phyloP scores from a whole-genome alignment of 768 basidiomycete species.

The Steccherinum ochraceum region DNA sequence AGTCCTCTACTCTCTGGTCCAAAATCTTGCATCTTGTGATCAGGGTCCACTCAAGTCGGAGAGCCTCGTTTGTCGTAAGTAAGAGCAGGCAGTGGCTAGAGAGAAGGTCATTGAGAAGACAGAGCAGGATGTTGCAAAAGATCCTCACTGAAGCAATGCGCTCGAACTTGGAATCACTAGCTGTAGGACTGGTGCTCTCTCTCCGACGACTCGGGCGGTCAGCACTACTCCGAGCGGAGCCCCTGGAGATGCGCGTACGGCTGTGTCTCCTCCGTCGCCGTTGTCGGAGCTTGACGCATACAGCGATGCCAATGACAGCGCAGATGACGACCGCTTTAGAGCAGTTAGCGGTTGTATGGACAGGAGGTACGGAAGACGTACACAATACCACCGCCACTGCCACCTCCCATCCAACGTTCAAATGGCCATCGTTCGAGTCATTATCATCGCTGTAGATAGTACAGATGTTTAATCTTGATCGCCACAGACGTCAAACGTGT shows the following conservation, averaged over 20 bases:
- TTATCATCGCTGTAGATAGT: constrained; percentile 6
- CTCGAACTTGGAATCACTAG: background rate
- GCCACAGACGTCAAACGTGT: too few species aligned
- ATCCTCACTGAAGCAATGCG: background rate
- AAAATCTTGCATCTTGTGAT: too few species aligned
- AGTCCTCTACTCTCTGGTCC: too few species aligned
- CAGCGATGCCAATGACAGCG: constrained; percentile 2
- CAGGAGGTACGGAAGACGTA: constrained; percentile 6
- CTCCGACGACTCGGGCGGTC: background rate
- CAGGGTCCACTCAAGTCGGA: background rate
- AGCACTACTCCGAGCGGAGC: background rate
- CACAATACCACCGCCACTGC: constrained; percentile 21
- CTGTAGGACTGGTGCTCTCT: background rate
- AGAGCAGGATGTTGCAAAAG: background rate
- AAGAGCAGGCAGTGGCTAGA: background rate
- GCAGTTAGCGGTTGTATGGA: background rate
- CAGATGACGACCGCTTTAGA: constrained; percentile 9
- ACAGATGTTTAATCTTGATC: too few species aligned
- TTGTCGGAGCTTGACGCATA: constrained; percentile 11
- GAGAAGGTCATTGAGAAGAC: background rate
- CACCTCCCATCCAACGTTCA: constrained; percentile 23
- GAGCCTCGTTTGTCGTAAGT: background rate
- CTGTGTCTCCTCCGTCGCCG: constrained; percentile 2
- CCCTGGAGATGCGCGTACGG: background rate
- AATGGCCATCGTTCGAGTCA: constrained; percentile 12